These are phyloP conservation scores for Stagonosporopsis tanaceti DNA, from an alignment of 2,329 filamentous ascomycete genomes.

Conservation along the genomic window DNA sequence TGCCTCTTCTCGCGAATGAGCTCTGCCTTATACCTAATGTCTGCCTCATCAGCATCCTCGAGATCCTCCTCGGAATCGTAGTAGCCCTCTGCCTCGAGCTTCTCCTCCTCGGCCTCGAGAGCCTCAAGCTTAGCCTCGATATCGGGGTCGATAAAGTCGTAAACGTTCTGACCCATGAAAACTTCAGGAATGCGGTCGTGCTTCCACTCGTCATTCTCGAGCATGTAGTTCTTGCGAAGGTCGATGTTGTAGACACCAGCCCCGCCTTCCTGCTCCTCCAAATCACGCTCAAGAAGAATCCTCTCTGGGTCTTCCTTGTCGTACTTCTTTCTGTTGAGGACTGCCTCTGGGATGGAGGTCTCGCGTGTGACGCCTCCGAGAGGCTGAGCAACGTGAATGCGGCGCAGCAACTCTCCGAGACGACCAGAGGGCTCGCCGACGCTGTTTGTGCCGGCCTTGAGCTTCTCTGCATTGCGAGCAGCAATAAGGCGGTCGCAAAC, in stretches of 20 bases:
- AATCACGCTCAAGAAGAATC: slow-evolving; percentile 79
- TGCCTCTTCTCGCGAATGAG: slow-evolving; percentile 94
- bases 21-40: slow-evolving; percentile 89
- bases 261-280: slow-evolving; percentile 91
- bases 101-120: slow-evolving; percentile 94
- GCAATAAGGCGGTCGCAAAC: slow-evolving; percentile 93
- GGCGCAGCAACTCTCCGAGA: slow-evolving; percentile 86
- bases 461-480: slow-evolving; percentile 91
- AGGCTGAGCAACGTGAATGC: slow-evolving; percentile 97
- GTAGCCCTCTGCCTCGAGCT: slow-evolving; percentile 87
- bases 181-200: slow-evolving; percentile 95
- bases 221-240: slow-evolving; percentile 83
- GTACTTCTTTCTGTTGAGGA: slow-evolving; percentile 84
- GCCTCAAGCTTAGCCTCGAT: slow-evolving; percentile 92
- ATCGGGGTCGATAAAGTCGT: slow-evolving; percentile 96
- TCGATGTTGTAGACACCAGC: slow-evolving; percentile 97
- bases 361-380: slow-evolving; percentile 81
- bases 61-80: slow-evolving; percentile 80
- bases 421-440: slow-evolving; percentile 79
- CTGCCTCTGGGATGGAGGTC: slow-evolving; percentile 86
- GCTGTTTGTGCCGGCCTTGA: slow-evolving; percentile 85
- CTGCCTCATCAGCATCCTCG: slow-evolving; percentile 87
- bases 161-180: slow-evolving; percentile 94
- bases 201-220: slow-evolving; percentile 92
- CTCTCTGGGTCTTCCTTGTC: slow-evolving; percentile 89